Evolutionary conservation across 495 filamentous ascomycete genomes (phyloP).

Genomic region (Stereocaulon alpinum): DNA sequence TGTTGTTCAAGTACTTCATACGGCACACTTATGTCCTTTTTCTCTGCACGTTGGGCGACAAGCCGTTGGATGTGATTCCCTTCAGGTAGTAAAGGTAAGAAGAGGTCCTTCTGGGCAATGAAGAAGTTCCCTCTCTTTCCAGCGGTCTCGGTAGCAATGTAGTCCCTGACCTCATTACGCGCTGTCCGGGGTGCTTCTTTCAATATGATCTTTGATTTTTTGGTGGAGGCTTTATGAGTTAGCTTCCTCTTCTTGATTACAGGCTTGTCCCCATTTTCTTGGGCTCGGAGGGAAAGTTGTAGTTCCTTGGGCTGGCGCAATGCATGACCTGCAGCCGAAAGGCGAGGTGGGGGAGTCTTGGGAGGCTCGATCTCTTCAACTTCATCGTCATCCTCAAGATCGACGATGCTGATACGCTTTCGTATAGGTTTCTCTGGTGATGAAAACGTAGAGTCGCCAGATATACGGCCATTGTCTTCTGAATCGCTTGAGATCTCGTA

Average conservation of each 20-base stretch:
- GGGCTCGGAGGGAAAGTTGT: constrained; percentile 15
- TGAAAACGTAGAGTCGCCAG: constrained; percentile 17
- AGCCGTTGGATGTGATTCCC: constrained; percentile 44
- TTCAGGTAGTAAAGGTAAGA: constrained; percentile 44
- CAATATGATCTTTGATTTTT: constrained; percentile 5
- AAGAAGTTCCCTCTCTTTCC: constrained; percentile 41
- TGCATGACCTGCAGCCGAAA: constrained; percentile 20
- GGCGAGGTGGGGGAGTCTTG: constrained; percentile 12
- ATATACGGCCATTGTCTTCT: constrained; percentile 8
- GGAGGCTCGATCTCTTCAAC: constrained; percentile 11
- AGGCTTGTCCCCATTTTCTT: constrained; percentile 21
- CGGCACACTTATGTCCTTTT: constrained; percentile 23
- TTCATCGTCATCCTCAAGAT: constrained; percentile 15
- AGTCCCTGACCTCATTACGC: constrained; percentile 35
- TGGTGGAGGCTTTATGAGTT: background rate
- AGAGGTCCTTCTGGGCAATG: constrained; percentile 40
- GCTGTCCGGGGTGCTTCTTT: constrained; percentile 23
- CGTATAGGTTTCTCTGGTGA: constrained; percentile 17
- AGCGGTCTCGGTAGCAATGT: constrained; percentile 37
- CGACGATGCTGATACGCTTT: constrained; percentile 5
- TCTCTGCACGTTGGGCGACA: constrained; percentile 20
- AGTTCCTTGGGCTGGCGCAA: constrained; percentile 21
- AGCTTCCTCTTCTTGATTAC: constrained; percentile 6
- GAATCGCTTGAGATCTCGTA: constrained; percentile 23
- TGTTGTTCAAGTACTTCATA: constrained; percentile 40